These are phyloP conservation scores for Peronosclerospora sorghi DNA, from an alignment of 352 stramenopile genomes.

Conservation along the genomic window DNA sequence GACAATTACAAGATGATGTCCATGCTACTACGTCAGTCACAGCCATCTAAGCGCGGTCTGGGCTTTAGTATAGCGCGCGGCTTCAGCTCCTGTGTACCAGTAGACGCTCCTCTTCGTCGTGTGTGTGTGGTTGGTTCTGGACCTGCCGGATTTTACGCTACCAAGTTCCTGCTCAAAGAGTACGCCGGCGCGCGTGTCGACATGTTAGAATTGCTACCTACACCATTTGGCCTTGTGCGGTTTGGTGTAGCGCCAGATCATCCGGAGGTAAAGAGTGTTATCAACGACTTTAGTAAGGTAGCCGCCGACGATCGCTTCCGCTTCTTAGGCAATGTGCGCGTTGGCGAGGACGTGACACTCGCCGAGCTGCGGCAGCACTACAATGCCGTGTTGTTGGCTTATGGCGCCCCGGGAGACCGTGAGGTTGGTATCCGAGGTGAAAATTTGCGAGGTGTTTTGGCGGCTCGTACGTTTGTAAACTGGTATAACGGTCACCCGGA, in stretches of 20 bases:
- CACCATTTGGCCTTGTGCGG: conserved; percentile 93
- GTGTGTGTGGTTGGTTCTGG: conserved; percentile 87
- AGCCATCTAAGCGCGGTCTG: background rate
- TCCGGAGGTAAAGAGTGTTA: conserved; percentile 97
- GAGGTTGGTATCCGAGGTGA: conserved; percentile 84
- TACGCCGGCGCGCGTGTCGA: conserved; percentile 51
- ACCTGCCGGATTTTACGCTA: conserved; percentile 88
- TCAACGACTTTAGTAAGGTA: conserved; percentile 93
- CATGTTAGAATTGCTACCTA: conserved; percentile 91
- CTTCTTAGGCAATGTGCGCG: conserved; percentile 86
- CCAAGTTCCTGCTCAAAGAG: conserved; percentile 91
- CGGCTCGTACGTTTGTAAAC: conserved; percentile 92
- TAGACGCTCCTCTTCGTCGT: conserved; percentile 23
- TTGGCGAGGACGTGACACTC: conserved; percentile 84
- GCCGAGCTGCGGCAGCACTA: conserved; percentile 85
- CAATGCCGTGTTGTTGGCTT: conserved; percentile 92
- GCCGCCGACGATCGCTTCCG: conserved; percentile 63
- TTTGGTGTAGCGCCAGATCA: conserved; percentile 96
- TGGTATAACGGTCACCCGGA: conserved; percentile 99
- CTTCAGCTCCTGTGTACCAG: conserved; percentile 3
- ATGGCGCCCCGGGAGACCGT: conserved; percentile 89
- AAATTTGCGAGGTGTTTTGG: conserved; percentile 60
- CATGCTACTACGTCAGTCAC: conserved; percentile 4
- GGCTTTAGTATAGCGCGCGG: conserved; percentile 1
- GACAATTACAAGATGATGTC: background rate